These are phyloP conservation scores for Lichtheimia ornata DNA, from an alignment of 371 early-diverging fungal genomes.

Conservation along the genomic window DNA sequence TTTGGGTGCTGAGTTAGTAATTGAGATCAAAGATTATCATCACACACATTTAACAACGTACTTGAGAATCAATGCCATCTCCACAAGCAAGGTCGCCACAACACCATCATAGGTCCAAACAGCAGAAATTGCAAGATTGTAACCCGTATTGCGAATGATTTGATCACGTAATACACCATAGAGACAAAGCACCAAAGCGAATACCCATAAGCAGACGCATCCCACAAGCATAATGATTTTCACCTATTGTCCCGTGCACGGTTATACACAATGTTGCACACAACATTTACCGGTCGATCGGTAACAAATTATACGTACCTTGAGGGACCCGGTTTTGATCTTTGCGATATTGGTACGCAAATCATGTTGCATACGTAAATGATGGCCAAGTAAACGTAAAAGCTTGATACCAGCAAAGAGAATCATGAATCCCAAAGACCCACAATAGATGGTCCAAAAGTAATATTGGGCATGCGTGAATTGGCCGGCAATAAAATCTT, in stretches of 20 bases:
- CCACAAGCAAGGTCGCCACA: slow-evolving; percentile 29
- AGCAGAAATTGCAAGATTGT: slow-evolving; percentile 24
- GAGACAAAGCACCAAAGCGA: slow-evolving; percentile 24
- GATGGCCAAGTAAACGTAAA: slow-evolving; percentile 21
- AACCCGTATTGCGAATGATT: slow-evolving; percentile 9
- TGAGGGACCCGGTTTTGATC: slow-evolving; percentile 31
- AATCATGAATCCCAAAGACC: slow-evolving; percentile 20
- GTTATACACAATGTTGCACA: slow-evolving; percentile 2
- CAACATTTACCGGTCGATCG: slow-evolving; percentile 11
- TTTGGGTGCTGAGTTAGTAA: background rate
- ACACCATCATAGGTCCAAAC: slow-evolving; percentile 31
- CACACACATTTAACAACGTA: slow-evolving; percentile 9
- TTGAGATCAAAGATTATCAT: background rate
- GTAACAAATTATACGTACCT: slow-evolving; percentile 18
- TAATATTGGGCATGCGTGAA: slow-evolving; percentile 30
- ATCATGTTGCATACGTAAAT: slow-evolving; percentile 22
- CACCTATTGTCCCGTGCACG: slow-evolving; percentile 7
- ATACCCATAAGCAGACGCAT: slow-evolving; percentile 21
- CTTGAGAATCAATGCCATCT: slow-evolving; percentile 32
- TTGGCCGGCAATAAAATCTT: slow-evolving; percentile 18
- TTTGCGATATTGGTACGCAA: slow-evolving; percentile 22
- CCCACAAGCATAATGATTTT: slow-evolving; percentile 20
- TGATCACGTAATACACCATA: slow-evolving; percentile 25
- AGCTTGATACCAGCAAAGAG: slow-evolving; percentile 28
- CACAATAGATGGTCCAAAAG: slow-evolving; percentile 34